Percentiles rank a stretch among this genome's conserved stretches.
phyloP scores from a whole-genome alignment of 805 yeast genomes.

The Candida argentea region DNA sequence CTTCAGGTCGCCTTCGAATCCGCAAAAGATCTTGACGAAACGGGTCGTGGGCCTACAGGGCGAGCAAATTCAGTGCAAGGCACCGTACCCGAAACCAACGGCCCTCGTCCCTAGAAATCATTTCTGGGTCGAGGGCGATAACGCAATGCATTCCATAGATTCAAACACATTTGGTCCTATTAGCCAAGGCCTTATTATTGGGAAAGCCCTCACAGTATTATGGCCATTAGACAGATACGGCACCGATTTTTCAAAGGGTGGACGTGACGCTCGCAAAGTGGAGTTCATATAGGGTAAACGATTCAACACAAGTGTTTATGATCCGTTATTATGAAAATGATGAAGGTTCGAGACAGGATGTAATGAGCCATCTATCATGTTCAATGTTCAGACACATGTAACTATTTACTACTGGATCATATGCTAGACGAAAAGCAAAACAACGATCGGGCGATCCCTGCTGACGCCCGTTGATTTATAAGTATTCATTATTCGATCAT shows the following conservation, averaged over 20 bases:
- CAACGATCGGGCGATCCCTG: too few relatives aligned
- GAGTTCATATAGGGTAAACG: too few relatives aligned
- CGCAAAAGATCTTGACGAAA: constrained; percentile 67
- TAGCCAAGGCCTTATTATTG: constrained; percentile 69
- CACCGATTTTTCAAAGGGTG: constrained; percentile 14
- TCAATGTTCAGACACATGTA: too few relatives aligned
- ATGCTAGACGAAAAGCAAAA: too few relatives aligned
- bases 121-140: constrained; percentile 94
- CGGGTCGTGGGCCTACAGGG: constrained; percentile 71
- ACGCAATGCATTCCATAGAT: constrained; percentile 66
- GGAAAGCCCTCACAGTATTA: constrained; percentile 57
- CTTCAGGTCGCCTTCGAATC: constrained; percentile 72
- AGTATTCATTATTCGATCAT: too few relatives aligned
- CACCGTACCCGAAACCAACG: constrained; percentile 54
- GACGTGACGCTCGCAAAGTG: constrained; percentile 19
- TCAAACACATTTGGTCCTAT: constrained; percentile 85
- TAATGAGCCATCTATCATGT: too few relatives aligned
- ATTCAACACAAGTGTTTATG: too few relatives aligned
- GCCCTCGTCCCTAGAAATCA: constrained; percentile 69
- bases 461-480: too few relatives aligned
- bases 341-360: too few relatives aligned
- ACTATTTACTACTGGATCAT: too few relatives aligned
- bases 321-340: too few relatives aligned
- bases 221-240: constrained; percentile 48
- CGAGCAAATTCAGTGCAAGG: constrained; percentile 51